Evolutionary conservation across 2,329 filamentous ascomycete genomes (phyloP).

Genomic region (Zalaria sp.): DNA sequence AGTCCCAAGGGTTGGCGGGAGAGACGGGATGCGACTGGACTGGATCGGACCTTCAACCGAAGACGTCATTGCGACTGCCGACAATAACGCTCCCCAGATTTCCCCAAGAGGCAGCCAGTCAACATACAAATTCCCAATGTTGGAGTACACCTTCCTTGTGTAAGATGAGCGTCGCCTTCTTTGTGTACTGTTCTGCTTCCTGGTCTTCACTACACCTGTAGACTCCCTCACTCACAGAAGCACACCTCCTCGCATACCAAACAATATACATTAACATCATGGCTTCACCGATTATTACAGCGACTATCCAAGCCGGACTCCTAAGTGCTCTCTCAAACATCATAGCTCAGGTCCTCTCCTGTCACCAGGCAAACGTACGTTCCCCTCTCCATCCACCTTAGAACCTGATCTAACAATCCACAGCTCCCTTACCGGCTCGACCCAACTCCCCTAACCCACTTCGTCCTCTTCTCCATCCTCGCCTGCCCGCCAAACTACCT

Average conservation of each 20-base stretch:
- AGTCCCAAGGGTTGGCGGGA: no score
- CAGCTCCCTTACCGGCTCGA: constrained; percentile 50
- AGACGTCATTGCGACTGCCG: no score
- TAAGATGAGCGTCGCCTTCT: no score
- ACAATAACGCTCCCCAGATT: no score
- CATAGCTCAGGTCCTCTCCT: constrained; percentile 55
- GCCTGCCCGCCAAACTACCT: constrained; percentile 71
- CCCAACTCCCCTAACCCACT: constrained; percentile 57
- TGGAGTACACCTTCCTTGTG: no score
- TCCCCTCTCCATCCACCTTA: constrained; percentile 1
- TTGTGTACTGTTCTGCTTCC: no score
- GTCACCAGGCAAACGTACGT: constrained; percentile 45
- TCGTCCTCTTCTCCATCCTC: constrained; percentile 58
- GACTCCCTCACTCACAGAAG: background rate
- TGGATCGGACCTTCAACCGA: no score
- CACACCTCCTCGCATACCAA: background rate
- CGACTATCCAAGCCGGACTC: constrained; percentile 51
- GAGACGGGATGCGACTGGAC: no score
- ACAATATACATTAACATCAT: constrained; percentile 15
- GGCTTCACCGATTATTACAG: constrained; percentile 39
- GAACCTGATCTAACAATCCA: constrained; percentile 1
- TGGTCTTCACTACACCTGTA: no score
- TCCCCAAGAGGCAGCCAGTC: no score
- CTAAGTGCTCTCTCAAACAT: constrained; percentile 57
- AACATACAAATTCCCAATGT: no score